Evolutionary conservation across 176 grass and related monocot species (phyloP).

Genomic region (Typha latifolia): DNA sequence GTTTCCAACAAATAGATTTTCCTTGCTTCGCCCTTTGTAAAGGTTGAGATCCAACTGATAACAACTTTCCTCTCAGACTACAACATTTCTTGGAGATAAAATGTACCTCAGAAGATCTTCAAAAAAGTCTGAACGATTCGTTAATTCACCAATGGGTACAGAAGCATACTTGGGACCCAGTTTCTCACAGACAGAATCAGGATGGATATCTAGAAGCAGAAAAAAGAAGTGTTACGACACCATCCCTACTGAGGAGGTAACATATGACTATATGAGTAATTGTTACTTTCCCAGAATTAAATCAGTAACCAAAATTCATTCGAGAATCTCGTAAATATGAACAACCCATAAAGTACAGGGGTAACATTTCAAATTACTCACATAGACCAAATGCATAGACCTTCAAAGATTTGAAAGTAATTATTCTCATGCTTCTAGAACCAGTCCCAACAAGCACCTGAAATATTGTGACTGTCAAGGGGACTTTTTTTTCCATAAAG

Average conservation of each 20-base stretch:
- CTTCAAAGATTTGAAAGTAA: slow-evolving; percentile 75
- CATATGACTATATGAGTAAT: neutral
- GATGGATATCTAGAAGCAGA: slow-evolving; percentile 63
- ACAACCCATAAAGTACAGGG: neutral
- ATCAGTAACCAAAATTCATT: slow-evolving; percentile 8
- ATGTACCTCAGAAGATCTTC: slow-evolving; percentile 82
- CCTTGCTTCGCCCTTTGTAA: neutral
- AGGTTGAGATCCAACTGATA: neutral
- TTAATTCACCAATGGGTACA: slow-evolving; percentile 47
- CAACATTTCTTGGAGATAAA: slow-evolving; percentile 3
- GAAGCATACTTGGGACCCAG: slow-evolving; percentile 87
- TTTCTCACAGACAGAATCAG: slow-evolving; percentile 69
- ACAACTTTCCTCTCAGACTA: neutral
- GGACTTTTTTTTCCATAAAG: slow-evolving; percentile 9
- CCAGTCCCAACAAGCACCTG: slow-evolving; percentile 91
- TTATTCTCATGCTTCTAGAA: slow-evolving; percentile 79
- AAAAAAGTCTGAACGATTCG: slow-evolving; percentile 74
- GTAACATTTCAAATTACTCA: slow-evolving; percentile 35
- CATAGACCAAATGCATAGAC: slow-evolving; percentile 98
- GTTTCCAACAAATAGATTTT: neutral
- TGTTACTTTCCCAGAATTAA: neutral
- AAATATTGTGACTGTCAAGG: slow-evolving; percentile 24
- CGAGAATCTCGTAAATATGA: slow-evolving; percentile 5
- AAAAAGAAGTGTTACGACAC: slow-evolving; percentile 9
- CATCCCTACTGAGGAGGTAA: neutral